These are phyloP conservation scores for Aspergillus steynii DNA, from an alignment of 495 filamentous ascomycete species.

Conservation along the genomic window DNA sequence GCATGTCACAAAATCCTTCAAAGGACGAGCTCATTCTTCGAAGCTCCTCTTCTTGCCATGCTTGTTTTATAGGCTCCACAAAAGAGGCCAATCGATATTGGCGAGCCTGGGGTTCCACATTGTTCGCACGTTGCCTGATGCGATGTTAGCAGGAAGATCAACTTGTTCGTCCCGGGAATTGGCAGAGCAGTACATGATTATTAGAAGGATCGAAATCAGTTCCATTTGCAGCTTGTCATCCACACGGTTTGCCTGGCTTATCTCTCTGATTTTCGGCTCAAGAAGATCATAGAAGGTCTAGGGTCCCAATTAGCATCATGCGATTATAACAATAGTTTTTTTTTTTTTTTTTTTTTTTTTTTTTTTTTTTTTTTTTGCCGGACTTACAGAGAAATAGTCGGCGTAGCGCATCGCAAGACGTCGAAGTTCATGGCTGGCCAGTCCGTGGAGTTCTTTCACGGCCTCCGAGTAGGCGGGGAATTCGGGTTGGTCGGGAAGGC, in stretches of 20 bases:
- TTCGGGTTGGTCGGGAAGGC: constrained; percentile 65
- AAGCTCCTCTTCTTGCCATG: constrained; percentile 76
- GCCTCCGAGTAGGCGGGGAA: constrained; percentile 80
- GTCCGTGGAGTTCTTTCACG: constrained; percentile 80
- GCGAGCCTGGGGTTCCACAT: constrained; percentile 65
- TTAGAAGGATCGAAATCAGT: constrained; percentile 74
- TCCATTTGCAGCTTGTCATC: constrained; percentile 76
- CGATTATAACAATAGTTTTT: not conserved
- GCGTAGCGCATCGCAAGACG: constrained; percentile 87
- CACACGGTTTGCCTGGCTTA: constrained; percentile 67
- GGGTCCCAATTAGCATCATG: constrained; percentile 10
- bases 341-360: too few relatives aligned
- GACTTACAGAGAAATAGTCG: constrained; percentile 72
- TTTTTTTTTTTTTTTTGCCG: not conserved
- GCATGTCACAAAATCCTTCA: constrained; percentile 72
- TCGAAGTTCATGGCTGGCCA: constrained; percentile 83
- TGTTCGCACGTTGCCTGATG: constrained; percentile 72
- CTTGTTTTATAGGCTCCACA: constrained; percentile 71
- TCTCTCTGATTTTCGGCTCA: constrained; percentile 77
- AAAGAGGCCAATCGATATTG: constrained; percentile 68
- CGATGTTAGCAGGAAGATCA: constrained; percentile 13
- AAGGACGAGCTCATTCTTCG: constrained; percentile 71
- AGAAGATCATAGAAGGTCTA: constrained; percentile 83
- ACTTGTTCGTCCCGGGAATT: not conserved
- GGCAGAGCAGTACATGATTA: constrained; percentile 67